Evolutionary conservation across 768 basidiomycete genomes (phyloP).

Genomic region (Russula lepida): DNA sequence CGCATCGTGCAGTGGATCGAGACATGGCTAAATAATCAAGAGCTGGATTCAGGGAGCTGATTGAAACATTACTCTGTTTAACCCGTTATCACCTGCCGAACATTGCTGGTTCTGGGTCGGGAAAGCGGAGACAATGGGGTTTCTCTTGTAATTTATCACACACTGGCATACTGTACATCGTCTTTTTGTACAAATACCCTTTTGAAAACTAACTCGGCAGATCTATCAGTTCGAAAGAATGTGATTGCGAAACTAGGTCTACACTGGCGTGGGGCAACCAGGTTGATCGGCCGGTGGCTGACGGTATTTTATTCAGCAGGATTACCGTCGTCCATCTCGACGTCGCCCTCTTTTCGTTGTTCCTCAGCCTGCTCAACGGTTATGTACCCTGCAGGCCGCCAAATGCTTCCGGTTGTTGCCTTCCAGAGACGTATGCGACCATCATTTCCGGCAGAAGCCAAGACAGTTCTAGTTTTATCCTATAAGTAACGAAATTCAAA

Average conservation of each 20-base stretch:
- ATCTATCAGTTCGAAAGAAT: neutral
- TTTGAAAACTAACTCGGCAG: neutral
- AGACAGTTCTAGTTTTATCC: slow-evolving; percentile 48
- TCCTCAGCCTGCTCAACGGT: slow-evolving; percentile 70
- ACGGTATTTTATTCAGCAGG: slow-evolving; percentile 27
- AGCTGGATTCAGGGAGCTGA: slow-evolving; percentile 9
- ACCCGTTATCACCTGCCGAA: neutral
- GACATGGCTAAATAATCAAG: slow-evolving; percentile 46
- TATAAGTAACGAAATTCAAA: neutral
- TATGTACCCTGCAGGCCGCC: slow-evolving; percentile 75
- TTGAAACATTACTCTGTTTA: slow-evolving; percentile 4
- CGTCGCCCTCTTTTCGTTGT: slow-evolving; percentile 32
- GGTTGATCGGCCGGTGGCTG: neutral
- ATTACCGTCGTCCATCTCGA: slow-evolving; percentile 37
- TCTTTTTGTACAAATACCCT: neutral
- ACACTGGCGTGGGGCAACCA: neutral
- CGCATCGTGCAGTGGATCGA: slow-evolving; percentile 85
- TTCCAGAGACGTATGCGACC: slow-evolving; percentile 81
- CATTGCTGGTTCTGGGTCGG: neutral
- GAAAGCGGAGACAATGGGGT: neutral
- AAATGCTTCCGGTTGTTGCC: slow-evolving; percentile 72
- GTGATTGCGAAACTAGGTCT: neutral
- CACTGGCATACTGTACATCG: too few species aligned
- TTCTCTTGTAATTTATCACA: too few species aligned
- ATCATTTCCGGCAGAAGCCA: slow-evolving; percentile 79